These are phyloP conservation scores for Verticillium dahliae DNA, from an alignment of 2,329 filamentous ascomycete species.

Conservation along the genomic window DNA sequence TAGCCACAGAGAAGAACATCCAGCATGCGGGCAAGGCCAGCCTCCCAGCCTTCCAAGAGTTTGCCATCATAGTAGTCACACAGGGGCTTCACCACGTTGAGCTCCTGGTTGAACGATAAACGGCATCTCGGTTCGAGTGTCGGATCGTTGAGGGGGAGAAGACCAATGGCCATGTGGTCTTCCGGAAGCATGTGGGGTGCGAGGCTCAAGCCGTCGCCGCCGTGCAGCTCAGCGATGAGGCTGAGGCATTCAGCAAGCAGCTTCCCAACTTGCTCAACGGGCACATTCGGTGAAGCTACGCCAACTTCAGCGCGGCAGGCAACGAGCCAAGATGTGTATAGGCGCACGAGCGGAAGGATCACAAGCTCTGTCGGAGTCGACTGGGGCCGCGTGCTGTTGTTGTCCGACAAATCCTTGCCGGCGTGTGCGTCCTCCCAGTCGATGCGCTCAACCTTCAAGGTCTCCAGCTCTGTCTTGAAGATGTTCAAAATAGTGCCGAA, in stretches of 20 bases:
- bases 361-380: conserved; percentile 31
- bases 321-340: conserved; percentile 48
- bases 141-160: conserved; percentile 32
- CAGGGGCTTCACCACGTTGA: conserved; percentile 30
- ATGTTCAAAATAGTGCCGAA: conserved; percentile 66
- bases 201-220: conserved; percentile 26
- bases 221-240: conserved; percentile 39
- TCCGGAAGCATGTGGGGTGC: conserved; percentile 46
- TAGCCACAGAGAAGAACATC: conserved; percentile 43
- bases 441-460: conserved; percentile 25
- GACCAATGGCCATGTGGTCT: conserved; percentile 39
- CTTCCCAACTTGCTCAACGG: conserved; percentile 33
- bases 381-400: conserved; percentile 16
- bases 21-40: conserved; percentile 33
- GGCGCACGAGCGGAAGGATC: conserved; percentile 45
- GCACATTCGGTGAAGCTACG: conserved; percentile 1
- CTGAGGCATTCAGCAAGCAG: conserved; percentile 39
- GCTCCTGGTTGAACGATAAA: conserved; percentile 25
- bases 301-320: conserved; percentile 38
- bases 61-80: conserved; percentile 22
- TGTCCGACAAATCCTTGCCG: conserved; percentile 11
- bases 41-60: conserved; percentile 1
- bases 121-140: conserved; percentile 31
- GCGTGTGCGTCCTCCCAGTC: conserved; percentile 23
- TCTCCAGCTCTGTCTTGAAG: conserved; percentile 63